Percentiles rank a stretch among this genome's conserved stretches.
phyloP scores from a whole-genome alignment of 208 protist genomes.

The Strigomonas culicis region DNA sequence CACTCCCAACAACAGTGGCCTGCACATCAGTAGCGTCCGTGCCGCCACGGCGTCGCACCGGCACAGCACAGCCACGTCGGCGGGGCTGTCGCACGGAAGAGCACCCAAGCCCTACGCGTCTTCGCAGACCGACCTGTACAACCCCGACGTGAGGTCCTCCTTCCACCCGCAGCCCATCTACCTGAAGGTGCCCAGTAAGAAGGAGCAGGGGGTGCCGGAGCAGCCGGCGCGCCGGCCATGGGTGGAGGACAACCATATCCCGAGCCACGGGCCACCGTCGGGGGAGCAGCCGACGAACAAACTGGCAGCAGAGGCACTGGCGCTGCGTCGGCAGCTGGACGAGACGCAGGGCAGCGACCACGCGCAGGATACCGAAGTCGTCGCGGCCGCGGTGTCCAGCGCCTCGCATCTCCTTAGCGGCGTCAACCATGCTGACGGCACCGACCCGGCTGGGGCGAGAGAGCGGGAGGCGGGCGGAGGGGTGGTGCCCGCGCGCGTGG shows the following conservation, averaged over 20 bases:
- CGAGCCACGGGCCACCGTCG: neutral
- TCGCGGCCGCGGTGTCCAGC: too few species aligned
- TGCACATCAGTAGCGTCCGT: too few species aligned
- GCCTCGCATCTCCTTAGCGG: too few species aligned
- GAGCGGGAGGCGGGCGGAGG: too few species aligned
- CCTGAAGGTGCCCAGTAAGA: conserved; percentile 16
- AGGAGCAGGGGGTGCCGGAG: neutral
- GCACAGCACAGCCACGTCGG: neutral
- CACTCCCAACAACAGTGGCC: too few species aligned
- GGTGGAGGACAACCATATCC: neutral
- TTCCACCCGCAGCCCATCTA: conserved; percentile 20
- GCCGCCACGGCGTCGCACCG: too few species aligned
- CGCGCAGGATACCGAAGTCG: too few species aligned
- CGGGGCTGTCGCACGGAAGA: neutral
- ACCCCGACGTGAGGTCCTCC: conserved; percentile 20
- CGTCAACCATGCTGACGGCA: too few species aligned
- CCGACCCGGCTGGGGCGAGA: too few species aligned
- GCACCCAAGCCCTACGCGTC: neutral
- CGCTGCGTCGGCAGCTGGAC: neutral
- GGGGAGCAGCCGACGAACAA: neutral
- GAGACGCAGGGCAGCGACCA: neutral
- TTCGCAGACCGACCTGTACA: conserved; percentile 22
- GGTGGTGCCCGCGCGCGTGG: too few species aligned
- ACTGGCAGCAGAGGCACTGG: neutral
- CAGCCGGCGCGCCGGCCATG: neutral